Evolutionary conservation across 2,329 filamentous ascomycete genomes (phyloP), one percentile per base, ranked within the genome.

Genomic region (Colletotrichum tropicale): DNA sequence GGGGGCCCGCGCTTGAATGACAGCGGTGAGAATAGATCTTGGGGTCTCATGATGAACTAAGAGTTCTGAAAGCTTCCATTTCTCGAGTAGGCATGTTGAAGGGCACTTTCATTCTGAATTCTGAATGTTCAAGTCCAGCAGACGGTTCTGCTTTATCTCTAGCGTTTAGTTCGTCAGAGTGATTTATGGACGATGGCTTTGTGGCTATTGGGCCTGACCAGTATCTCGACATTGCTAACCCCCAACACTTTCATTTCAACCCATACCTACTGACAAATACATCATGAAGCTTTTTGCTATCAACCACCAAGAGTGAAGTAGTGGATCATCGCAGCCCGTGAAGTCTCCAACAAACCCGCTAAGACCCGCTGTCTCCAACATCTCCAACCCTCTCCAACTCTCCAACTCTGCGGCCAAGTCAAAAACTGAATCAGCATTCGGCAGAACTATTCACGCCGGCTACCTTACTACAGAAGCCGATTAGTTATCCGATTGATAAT

Each of bases 171-270:
- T n/a, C 6, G 18, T 48, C 6, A 43, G 38, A 48, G 10, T 48
- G 18, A 48, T n/a, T 21, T 21, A 48, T n/a, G 18, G 18, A 7
- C 16, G 43, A 48, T n/a, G 10, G 10, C n/a, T 21, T n/a, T n/a
- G 9, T 10, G 43, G 10, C 5, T 12, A 12, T 48, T n/a, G n/a
- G 10, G 6, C 43, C 6, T 52, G 43, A 8, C 43, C 43, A 52
- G 10, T 13, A 21, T 4, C 43, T 21, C 2, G 43, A 52, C n/a
- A 13, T 12, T 4, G 43, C n/a, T 12, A 4, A 21, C 10, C n/a
- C n/a, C 4, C n/a, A 52, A 21, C 0, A 8, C 6, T 48, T 4
- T 52, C 2, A 52, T 2, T 21, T 8, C n/a, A 13, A 21, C 10
- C 43, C 10, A 13, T 4, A n/a, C 10, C 8, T 4, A n/a, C 60